Evolutionary conservation across 164 flowering plant species (phyloP), one percentile per base, ranked within the genome.

Genomic region (Pachysandra terminalis): DNA sequence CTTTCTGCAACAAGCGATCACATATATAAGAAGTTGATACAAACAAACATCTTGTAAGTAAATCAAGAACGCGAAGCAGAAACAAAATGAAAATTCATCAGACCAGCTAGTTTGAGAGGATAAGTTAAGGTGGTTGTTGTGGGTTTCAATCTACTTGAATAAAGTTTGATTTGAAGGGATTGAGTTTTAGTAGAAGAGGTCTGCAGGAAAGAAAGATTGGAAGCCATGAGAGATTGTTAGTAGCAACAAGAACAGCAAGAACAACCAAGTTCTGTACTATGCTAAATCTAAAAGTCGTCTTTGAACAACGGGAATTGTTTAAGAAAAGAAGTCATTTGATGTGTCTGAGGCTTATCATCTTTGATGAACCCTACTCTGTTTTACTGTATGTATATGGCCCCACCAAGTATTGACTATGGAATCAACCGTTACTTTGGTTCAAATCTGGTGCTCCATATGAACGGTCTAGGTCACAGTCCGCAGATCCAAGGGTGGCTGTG

Each of bases 161-260:
- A 59, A 54, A 58, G 28, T 35, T 56, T 64, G 51, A 56, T 54
- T 52, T 28, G 69, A 24, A 66, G 63, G 63, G 73, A 55, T 19
- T 64, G 65, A 35, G 48, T 14, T 17, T 24, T 63, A 66, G 54
- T 56, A 26, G 64, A 41, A 55, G 75, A 72, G 63, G 51, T 19
- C 24, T 68, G 80, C 37, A 79, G 71, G 2, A 59, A 10, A 19
- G 78, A 25, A 49, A 63, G 23, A 54, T 40, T 40, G 60, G 74
- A 21, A 72, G 78, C 75, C 75, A 69, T 71, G 10, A 45, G 19
- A 35, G 23, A 22, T 15, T 45, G 10, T 15, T 45, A 17, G 24
- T 24, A 35, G 25, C 37, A 32, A 32, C 37, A 9, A n/a, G n/a
- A n/a, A n/a, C n/a, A n/a, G n/a, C n/a, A n/a, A n/a, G n/a, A n/a